Percentiles rank a stretch among this genome's conserved stretches.
Evolutionary conservation across 2,329 filamentous ascomycete species (phyloP).

Genomic region (Nannizziopsis barbatae): DNA sequence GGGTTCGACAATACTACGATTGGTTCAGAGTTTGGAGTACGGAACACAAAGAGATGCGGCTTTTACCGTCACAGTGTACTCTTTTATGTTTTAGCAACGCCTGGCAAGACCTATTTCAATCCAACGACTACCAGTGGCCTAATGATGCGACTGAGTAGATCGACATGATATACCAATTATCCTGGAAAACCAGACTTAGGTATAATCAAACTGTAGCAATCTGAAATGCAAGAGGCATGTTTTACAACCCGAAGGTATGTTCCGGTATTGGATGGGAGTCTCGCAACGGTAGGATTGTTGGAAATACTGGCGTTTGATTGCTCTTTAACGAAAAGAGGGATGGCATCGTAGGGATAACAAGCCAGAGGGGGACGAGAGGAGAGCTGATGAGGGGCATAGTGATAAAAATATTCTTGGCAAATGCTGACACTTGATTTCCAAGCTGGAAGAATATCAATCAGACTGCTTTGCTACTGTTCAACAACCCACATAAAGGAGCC

Average conservation of each 20-base stretch:
- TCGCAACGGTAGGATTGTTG: background rate
- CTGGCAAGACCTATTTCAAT: background rate
- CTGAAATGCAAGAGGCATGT: conserved; percentile 3
- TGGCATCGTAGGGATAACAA: conserved; percentile 7
- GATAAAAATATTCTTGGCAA: too few species aligned
- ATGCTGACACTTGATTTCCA: too few species aligned
- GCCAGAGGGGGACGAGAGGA: background rate
- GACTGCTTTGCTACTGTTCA: too few species aligned
- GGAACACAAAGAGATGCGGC: too few species aligned
- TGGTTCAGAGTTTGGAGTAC: too few species aligned
- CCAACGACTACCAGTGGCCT: background rate
- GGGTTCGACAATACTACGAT: too few species aligned
- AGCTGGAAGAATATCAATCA: too few species aligned
- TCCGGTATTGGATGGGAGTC: conserved; percentile 1
- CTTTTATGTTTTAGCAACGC: too few species aligned
- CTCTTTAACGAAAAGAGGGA: background rate
- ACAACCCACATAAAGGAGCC: too few species aligned
- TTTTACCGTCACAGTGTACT: too few species aligned
- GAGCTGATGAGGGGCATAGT: too few species aligned
- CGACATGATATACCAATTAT: background rate
- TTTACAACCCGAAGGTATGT: conserved; percentile 6
- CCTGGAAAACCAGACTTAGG: conserved; percentile 1
- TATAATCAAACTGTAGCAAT: conserved; percentile 7
- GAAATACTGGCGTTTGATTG: conserved; percentile 2
- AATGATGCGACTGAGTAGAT: too few species aligned